Conservation (phyloP, 2,329 filamentous ascomycete genomes). For the Pezicula rhizophila region DNA sequence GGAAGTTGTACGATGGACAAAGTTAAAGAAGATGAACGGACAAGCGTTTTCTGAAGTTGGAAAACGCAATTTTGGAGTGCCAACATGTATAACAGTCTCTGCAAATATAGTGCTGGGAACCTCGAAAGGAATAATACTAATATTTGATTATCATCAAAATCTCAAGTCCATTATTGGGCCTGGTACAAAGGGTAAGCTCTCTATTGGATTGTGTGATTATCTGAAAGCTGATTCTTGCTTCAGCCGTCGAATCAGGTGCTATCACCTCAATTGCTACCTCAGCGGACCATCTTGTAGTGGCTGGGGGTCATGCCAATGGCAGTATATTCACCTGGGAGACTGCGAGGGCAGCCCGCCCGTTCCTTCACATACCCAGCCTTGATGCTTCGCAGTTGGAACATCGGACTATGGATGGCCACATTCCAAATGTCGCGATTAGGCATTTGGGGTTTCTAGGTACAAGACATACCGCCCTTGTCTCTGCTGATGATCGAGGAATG, state of each 20-base stretch:
- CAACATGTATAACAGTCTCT: slow-evolving; percentile 84
- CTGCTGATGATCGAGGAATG: slow-evolving; percentile 92
- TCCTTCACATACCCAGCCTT: slow-evolving; percentile 78
- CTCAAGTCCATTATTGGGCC: slow-evolving; percentile 90
- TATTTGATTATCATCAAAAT: slow-evolving; percentile 97
- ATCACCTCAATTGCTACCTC: slow-evolving; percentile 86
- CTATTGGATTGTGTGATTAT: slow-evolving; percentile 1
- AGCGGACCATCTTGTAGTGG: slow-evolving; percentile 87
- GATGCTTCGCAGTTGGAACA: slow-evolving; percentile 59
- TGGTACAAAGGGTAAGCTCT: slow-evolving; percentile 71
- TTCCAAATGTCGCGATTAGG: slow-evolving; percentile 69
- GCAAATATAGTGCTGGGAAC: slow-evolving; percentile 87
- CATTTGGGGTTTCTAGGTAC: slow-evolving; percentile 95
- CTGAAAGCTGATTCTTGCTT: slow-evolving; percentile 25
- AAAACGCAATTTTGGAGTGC: slow-evolving; percentile 84
- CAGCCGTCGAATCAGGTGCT: slow-evolving; percentile 83
- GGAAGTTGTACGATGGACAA: slow-evolving; percentile 97
- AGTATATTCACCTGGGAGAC: slow-evolving; percentile 98
- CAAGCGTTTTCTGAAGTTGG: slow-evolving; percentile 91
- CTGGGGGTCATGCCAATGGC: slow-evolving; percentile 82
- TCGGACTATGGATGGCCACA: slow-evolving; percentile 73
- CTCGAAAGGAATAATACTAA: slow-evolving; percentile 85
- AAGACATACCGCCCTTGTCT: slow-evolving; percentile 88
- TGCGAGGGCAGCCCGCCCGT: slow-evolving; percentile 72
- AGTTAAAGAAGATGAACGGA: slow-evolving; percentile 78